Evolutionary conservation across 257 asterid genomes (phyloP), one percentile per base, ranked within the genome.

Genomic region (Anisodus tanguticus): DNA sequence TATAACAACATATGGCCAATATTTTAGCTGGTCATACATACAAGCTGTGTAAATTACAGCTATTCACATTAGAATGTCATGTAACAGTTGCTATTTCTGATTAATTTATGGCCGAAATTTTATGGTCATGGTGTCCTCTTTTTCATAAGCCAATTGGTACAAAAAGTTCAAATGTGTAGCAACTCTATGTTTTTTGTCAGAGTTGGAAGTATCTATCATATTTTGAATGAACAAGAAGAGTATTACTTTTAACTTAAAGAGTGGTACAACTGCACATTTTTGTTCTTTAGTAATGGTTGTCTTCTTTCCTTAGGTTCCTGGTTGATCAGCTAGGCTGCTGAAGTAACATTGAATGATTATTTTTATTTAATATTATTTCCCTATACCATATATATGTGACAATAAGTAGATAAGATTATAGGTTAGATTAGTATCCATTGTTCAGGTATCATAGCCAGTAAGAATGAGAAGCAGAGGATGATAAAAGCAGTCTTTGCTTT

Each of bases 21-120:
- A 60, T 86, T 90, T 89, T 90, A 82, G 90, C 79, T 80, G 92
- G 92, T 89, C 89, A 74, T 79, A 81, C 45, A 41, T 26, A 26
- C 80, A 26, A 58, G 55, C n/a, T 78, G 84, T 79, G 74, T 4
- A 10, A 35, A 51, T 13, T 59, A 22, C 74, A 41, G 45, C 59
- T 47, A 26, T 15, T 59, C 84, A 81, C 11, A 81, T 12, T n/a
- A 47, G 11, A 67, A 53, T 68, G 39, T 19, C 47, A 66, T 82
- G 85, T 53, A 82, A 67, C 45, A 41, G 6, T 51, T 49, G n/a
- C 62, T 26, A 76, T 12, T 76, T 49, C 81, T 51, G 41, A 51
- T 76, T 76, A 51, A 12, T 7, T 51, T 49, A 76, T 76, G 47
- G 22, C 45, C 63, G 22, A 76, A 49, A 51, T 49, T 51, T 4